Evolutionary conservation across 2,329 filamentous ascomycete genomes (phyloP).

Genomic region (Myriangium duriaei): DNA sequence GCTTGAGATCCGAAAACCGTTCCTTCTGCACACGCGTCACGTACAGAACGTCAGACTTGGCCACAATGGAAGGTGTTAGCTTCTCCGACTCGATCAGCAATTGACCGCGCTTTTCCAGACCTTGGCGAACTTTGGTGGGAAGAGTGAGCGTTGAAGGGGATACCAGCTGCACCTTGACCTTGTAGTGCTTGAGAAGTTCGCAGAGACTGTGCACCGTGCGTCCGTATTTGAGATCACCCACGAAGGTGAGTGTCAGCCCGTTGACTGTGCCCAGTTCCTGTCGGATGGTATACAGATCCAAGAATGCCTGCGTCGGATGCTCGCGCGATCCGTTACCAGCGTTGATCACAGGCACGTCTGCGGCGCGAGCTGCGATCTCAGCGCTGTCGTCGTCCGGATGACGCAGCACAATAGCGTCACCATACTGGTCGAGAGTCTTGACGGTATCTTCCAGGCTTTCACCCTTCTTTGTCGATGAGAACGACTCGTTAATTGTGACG

Average conservation of each 20-base stretch:
- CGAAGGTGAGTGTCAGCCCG: constrained; percentile 89
- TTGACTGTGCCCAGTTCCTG: constrained; percentile 94
- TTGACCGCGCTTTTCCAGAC: constrained; percentile 62
- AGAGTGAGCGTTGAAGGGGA: constrained; percentile 67
- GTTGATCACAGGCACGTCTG: constrained; percentile 87
- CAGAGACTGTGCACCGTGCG: constrained; percentile 91
- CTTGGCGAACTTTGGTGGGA: constrained; percentile 59
- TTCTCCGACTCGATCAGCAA: constrained; percentile 62
- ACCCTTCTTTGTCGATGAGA: constrained; percentile 87
- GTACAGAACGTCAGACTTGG: constrained; percentile 82
- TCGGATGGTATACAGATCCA: constrained; percentile 96
- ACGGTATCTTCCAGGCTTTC: constrained; percentile 89
- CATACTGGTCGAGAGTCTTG: constrained; percentile 85
- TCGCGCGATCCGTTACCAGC: constrained; percentile 92
- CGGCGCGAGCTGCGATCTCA: constrained; percentile 73
- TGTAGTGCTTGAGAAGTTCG: constrained; percentile 89
- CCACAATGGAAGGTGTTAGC: constrained; percentile 77
- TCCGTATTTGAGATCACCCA: constrained; percentile 85
- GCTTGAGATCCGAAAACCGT: constrained; percentile 67
- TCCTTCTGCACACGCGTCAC: constrained; percentile 96
- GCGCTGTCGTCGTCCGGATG: constrained; percentile 76
- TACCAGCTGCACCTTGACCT: constrained; percentile 86
- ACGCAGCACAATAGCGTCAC: constrained; percentile 88
- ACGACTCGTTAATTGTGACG: constrained; percentile 65
- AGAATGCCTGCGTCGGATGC: constrained; percentile 93